These are phyloP conservation scores for Aspergillus asperescens DNA, from an alignment of 495 filamentous ascomycete species.

Conservation along the genomic window DNA sequence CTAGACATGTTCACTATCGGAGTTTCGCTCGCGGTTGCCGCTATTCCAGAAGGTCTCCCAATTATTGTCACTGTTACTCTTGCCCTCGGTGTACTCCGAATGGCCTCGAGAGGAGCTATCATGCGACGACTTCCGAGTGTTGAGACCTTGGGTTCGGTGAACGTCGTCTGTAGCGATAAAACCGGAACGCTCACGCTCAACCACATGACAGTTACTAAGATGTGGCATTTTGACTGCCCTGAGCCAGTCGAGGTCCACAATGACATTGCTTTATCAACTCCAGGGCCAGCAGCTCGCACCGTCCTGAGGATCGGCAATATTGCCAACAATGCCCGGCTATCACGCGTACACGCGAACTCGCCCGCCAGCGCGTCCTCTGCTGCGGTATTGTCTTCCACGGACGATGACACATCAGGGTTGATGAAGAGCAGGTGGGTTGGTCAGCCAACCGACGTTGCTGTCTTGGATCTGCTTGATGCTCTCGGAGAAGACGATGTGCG, in stretches of 20 bases:
- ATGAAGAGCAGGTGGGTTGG: conserved; percentile 88
- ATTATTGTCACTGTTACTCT: conserved; percentile 98
- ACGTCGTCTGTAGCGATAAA: conserved; percentile 98
- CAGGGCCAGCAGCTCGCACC: conserved; percentile 66
- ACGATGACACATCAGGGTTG: conserved; percentile 53
- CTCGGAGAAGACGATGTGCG: conserved; percentile 88
- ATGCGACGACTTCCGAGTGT: conserved; percentile 93
- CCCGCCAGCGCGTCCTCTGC: conserved; percentile 64
- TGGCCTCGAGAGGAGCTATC: conserved; percentile 90
- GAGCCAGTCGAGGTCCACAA: conserved; percentile 69
- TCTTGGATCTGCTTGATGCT: conserved; percentile 84
- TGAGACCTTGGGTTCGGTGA: conserved; percentile 95
- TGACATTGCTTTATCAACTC: conserved; percentile 57
- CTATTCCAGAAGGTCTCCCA: conserved; percentile 93
- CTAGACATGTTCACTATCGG: conserved; percentile 98
- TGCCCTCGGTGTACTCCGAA: conserved; percentile 87
- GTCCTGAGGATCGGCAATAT: conserved; percentile 90
- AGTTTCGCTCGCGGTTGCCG: conserved; percentile 92
- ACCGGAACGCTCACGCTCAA: conserved; percentile 95
- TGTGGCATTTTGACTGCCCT: conserved; percentile 82
- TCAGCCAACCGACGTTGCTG: conserved; percentile 93
- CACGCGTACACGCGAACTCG: conserved; percentile 52
- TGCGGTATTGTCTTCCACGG: conserved; percentile 71
- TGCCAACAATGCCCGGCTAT: conserved; percentile 87
- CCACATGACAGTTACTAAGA: conserved; percentile 95